These are phyloP conservation scores for Jacaranda copaia DNA, from an alignment of 257 asterid genomes.

Conservation along the genomic window DNA sequence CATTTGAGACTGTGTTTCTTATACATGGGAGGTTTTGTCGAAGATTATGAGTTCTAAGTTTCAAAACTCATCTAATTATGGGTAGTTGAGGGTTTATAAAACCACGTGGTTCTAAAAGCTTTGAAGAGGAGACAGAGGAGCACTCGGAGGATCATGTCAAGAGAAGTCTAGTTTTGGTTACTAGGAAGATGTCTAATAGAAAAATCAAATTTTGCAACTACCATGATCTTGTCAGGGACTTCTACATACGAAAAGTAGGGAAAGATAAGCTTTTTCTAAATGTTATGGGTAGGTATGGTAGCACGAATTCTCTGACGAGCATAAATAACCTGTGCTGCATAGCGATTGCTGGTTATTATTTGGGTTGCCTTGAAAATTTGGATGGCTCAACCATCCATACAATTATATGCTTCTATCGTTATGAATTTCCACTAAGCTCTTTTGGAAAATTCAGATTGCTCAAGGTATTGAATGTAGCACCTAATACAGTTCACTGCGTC, in stretches of 20 bases:
- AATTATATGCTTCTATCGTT: neutral
- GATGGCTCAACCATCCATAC: neutral
- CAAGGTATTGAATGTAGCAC: neutral
- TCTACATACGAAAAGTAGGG: neutral
- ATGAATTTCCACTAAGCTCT: neutral
- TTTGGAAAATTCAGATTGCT: neutral
- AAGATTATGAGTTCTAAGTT: no score
- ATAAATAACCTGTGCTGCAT: neutral
- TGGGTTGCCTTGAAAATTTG: neutral
- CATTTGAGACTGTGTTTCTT: no score
- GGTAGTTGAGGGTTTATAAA: no score
- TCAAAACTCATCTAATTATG: no score
- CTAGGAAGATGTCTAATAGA: neutral
- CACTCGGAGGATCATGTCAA: neutral
- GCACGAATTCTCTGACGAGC: neutral
- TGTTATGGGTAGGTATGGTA: neutral
- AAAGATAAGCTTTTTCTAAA: neutral
- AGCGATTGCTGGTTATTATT: neutral
- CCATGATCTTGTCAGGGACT: slow-evolving; percentile 25
- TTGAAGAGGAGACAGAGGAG: neutral
- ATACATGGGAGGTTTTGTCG: no score
- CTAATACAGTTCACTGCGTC: no score
- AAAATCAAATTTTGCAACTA: slow-evolving; percentile 13
- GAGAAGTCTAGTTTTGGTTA: slow-evolving; percentile 22
- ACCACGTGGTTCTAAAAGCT: neutral